Base-by-base conservation (phyloP, 148 eudicot genomes). In the Arbutus unedo region DNA sequence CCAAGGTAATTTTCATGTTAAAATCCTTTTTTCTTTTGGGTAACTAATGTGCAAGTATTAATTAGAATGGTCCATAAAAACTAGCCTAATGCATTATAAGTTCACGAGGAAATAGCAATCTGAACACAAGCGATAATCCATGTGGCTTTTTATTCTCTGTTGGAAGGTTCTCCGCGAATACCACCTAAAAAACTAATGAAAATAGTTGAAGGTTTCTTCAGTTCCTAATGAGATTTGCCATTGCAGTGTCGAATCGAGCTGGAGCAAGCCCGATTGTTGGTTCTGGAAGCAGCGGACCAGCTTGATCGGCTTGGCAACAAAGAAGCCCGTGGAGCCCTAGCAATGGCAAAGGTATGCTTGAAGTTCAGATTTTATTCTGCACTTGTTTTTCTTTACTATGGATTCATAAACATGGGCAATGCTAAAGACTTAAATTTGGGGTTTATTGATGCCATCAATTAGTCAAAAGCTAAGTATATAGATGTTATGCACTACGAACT, bases 231-330 rank as follows among this genome's bases (percentile, higher is more conserved):
- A 55, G 18, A 55, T 8, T n/a, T 57, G 23, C 23, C 16, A 43
- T 83, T 87, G 81, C 92, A 96, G 98, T 93, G 98, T 86, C 98
- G 99, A 25, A 82, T 96, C 79, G 96, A 93, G 87, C 88, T 96
- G 68, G 99, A 96, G 82, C 88, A 87, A 81, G 89, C 98, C 49
- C 90, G 99, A 84, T 87, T 94, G 81, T 84, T 96, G 89, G 98
- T 96, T 82, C 87, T 96, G 49, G 97, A 92, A 90, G 99, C 99
- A 31, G 99, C 98, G 48, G 96, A 93, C 85, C 97, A 94, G 85
- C 99, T 96, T 83, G 99, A 96, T 85, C 95, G 93, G 44, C 89
- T 92, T 88, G 99, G 99, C 73, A 96, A 94, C 87, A 96, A 93
- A 86, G 84, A 90, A 77, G 98, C 99, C 62, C 97, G 95, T 68